phyloP scores from a whole-genome alignment of 306 rosid species.

The Lupinus albus region DNA sequence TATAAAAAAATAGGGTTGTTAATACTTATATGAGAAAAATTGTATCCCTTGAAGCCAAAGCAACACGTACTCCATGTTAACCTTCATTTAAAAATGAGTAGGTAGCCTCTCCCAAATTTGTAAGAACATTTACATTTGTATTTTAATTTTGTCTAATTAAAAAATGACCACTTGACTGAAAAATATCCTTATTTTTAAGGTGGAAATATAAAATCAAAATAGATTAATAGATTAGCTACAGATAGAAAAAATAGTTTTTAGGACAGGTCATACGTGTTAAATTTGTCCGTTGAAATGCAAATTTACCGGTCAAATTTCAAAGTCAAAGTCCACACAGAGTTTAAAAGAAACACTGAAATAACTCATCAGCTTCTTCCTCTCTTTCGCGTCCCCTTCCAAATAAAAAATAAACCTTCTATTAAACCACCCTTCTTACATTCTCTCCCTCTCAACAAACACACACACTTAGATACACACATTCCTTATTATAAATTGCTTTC shows the following conservation, averaged over 20 bases:
- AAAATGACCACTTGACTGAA: too few relatives aligned
- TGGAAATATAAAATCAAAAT: too few relatives aligned
- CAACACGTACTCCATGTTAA: not conserved
- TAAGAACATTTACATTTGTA: too few relatives aligned
- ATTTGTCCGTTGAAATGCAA: not conserved
- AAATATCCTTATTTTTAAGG: too few relatives aligned
- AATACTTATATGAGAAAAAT: not conserved
- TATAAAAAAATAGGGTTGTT: too few relatives aligned
- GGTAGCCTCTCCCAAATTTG: not conserved
- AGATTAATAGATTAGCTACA: too few relatives aligned
- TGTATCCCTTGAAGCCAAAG: not conserved
- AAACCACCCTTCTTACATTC: not conserved
- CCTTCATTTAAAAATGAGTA: not conserved
- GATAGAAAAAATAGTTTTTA: too few relatives aligned
- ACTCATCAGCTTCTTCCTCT: constrained; percentile 28
- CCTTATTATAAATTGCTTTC: not conserved
- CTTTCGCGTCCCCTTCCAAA: constrained; percentile 23
- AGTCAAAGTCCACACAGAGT: not conserved
- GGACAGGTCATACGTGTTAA: too few relatives aligned
- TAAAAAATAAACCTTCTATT: not conserved
- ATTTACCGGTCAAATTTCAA: constrained; percentile 21
- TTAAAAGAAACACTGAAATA: constrained; percentile 24
- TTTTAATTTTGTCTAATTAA: too few relatives aligned
- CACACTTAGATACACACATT: not conserved
- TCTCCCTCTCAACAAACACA: not conserved